A percentile compares a stretch with the other conserved stretches of the same genome.
These are phyloP conservation scores for Alternaria gansuensis DNA, from an alignment of 2,329 filamentous ascomycete genomes.

Conservation along the genomic window DNA sequence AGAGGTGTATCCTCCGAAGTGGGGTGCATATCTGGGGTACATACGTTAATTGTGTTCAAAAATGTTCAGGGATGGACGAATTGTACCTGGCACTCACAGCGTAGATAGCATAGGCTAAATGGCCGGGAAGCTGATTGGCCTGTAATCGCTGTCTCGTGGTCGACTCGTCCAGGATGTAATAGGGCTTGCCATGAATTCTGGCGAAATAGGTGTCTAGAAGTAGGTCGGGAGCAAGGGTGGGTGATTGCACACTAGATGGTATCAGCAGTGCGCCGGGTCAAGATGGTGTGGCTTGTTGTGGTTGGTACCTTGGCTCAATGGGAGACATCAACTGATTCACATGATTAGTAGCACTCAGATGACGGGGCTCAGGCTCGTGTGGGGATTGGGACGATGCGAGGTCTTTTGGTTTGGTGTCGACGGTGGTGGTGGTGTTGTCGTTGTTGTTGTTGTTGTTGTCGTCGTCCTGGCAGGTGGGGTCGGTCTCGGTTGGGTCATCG, in stretches of 20 bases:
- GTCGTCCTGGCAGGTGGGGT: slow-evolving; percentile 29
- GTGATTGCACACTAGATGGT: slow-evolving; percentile 50
- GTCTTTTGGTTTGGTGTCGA: slow-evolving; percentile 34
- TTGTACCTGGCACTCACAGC: slow-evolving; percentile 58
- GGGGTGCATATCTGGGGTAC: slow-evolving; percentile 69
- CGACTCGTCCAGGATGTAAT: slow-evolving; percentile 80
- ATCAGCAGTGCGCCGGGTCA: slow-evolving; percentile 25
- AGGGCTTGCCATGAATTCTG: slow-evolving; percentile 82
- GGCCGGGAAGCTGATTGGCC: slow-evolving; percentile 67
- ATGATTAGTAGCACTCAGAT: slow-evolving; percentile 35
- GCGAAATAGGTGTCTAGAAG: slow-evolving; percentile 82
- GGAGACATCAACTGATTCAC: slow-evolving; percentile 50
- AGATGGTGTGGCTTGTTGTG: slow-evolving; percentile 13
- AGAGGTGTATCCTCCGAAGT: slow-evolving; percentile 71
- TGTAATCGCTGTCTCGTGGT: slow-evolving; percentile 76
- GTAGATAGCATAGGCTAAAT: slow-evolving; percentile 63
- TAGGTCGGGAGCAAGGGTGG: slow-evolving; percentile 65
- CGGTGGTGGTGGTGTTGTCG: slow-evolving; percentile 20
- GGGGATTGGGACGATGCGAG: slow-evolving; percentile 31
- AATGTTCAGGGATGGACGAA: slow-evolving; percentile 48
- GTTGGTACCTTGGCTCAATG: slow-evolving; percentile 49
- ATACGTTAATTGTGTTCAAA: slow-evolving; percentile 59
- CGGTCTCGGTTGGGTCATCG: slow-evolving; percentile 48
- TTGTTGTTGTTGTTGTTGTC: slow-evolving; percentile 9
- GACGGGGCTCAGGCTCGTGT: slow-evolving; percentile 40